phyloP scores from a whole-genome alignment of 495 filamentous ascomycete genomes.

The Penicillium turbatum region DNA sequence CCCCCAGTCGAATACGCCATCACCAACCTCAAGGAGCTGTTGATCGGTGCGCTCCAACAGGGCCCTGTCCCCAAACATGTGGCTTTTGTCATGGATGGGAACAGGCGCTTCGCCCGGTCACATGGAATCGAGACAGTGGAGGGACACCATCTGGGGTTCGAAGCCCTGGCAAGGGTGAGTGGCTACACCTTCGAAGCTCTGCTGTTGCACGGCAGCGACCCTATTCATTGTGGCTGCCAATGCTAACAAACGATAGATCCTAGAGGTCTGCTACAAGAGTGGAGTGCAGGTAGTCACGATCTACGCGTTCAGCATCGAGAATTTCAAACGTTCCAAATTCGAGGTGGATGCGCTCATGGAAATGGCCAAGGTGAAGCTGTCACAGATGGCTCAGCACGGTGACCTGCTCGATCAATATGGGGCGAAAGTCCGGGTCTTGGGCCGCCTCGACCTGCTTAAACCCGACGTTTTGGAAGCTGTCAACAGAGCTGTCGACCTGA shows the following conservation, averaged over 20 bases:
- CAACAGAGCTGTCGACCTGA: conserved; percentile 76
- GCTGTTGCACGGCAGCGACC: conserved; percentile 4
- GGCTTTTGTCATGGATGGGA: conserved; percentile 98
- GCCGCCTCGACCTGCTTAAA: conserved; percentile 72
- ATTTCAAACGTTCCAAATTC: conserved; percentile 97
- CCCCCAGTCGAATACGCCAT: conserved; percentile 85
- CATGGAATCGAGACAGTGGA: conserved; percentile 95
- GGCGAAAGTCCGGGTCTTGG: conserved; percentile 76
- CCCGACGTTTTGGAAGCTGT: conserved; percentile 85
- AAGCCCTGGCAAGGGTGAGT: conserved; percentile 77
- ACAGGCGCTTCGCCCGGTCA: conserved; percentile 80
- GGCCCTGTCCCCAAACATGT: conserved; percentile 91
- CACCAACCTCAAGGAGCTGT: conserved; percentile 64
- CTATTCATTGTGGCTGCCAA: not conserved
- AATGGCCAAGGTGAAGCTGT: conserved; percentile 90
- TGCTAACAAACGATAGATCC: conserved; percentile 52
- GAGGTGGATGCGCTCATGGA: conserved; percentile 98
- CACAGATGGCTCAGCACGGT: conserved; percentile 86
- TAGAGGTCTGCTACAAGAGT: conserved; percentile 96
- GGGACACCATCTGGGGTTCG: conserved; percentile 95
- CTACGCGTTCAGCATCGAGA: conserved; percentile 98
- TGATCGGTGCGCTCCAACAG: conserved; percentile 83
- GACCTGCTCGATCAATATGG: conserved; percentile 92
- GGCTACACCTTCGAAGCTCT: conserved; percentile 1
- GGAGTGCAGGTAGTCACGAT: conserved; percentile 93